These are phyloP conservation scores for Asclepias syriaca DNA, from an alignment of 257 asterid species.

Conservation along the genomic window DNA sequence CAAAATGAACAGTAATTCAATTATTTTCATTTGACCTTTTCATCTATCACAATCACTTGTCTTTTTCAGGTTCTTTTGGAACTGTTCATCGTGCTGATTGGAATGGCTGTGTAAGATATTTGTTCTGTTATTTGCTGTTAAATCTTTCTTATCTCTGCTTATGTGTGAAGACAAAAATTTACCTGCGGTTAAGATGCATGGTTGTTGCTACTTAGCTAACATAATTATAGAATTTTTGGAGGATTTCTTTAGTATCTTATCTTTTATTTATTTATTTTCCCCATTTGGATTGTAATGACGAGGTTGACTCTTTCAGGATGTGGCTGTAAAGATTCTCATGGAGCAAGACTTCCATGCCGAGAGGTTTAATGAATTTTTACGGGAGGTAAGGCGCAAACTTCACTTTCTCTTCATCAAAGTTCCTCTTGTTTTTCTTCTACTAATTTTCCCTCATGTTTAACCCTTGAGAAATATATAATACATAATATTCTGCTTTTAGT, in stretches of 20 bases:
- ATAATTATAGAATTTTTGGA: background rate
- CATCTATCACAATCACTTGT: conserved; percentile 18
- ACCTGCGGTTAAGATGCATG: background rate
- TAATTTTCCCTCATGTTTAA: background rate
- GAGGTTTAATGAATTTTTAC: conserved; percentile 63
- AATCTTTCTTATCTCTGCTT: conserved; percentile 13
- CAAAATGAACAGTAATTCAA: background rate
- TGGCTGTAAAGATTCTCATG: conserved; percentile 97
- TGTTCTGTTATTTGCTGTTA: conserved; percentile 21
- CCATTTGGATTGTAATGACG: conserved; percentile 6
- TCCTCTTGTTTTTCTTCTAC: conserved; percentile 2
- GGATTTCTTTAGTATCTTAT: conserved; percentile 5
- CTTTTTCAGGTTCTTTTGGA: conserved; percentile 87
- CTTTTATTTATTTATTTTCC: background rate
- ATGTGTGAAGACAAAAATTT: conserved; percentile 7
- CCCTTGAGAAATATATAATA: conserved; percentile 1
- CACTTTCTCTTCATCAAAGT: background rate
- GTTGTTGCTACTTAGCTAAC: background rate
- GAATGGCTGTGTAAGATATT: conserved; percentile 87
- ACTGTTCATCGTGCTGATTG: conserved; percentile 98
- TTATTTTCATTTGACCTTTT: conserved; percentile 9
- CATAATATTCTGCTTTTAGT: background rate
- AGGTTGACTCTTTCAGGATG: conserved; percentile 58
- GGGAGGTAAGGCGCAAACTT: conserved; percentile 49
- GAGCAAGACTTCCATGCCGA: conserved; percentile 83